Conservation (phyloP, 306 rosid genomes). For the Myrica gale region DNA sequence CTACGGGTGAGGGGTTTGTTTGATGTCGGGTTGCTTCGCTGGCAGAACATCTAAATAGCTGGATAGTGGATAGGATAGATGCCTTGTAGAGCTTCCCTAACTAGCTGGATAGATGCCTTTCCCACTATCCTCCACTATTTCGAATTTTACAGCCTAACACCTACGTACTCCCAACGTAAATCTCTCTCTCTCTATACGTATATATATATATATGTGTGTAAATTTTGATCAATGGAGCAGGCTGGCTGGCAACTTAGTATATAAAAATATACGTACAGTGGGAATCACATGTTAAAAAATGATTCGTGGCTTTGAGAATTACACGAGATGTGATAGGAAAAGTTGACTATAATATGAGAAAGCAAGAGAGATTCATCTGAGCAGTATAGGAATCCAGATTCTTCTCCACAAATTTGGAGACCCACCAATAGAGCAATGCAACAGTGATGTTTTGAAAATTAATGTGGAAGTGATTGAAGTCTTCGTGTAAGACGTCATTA, state of each 20-base stretch:
- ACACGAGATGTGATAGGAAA: slow-evolving; percentile 41
- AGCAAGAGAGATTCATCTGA: too few species aligned
- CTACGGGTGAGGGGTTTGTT: neutral
- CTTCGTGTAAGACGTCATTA: neutral
- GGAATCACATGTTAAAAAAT: slow-evolving; percentile 26
- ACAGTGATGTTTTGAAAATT: neutral
- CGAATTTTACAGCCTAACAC: slow-evolving; percentile 53
- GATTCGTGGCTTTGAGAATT: slow-evolving; percentile 36
- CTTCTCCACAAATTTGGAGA: neutral
- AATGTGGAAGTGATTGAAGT: neutral
- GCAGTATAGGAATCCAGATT: too few species aligned
- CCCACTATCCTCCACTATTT: slow-evolving; percentile 47
- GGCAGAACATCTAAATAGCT: slow-evolving; percentile 35
- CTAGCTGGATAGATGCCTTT: slow-evolving; percentile 51
- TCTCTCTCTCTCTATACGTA: slow-evolving; percentile 1
- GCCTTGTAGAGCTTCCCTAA: slow-evolving; percentile 42
- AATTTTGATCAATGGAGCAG: neutral
- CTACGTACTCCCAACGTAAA: slow-evolving; percentile 33
- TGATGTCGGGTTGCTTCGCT: slow-evolving; percentile 37
- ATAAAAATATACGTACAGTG: slow-evolving; percentile 8
- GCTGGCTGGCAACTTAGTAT: slow-evolving; percentile 17
- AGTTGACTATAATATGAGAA: slow-evolving; percentile 31
- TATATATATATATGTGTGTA: too few species aligned
- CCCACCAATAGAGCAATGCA: neutral
- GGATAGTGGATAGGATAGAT: slow-evolving; percentile 54